Percentiles rank a stretch among this genome's conserved stretches.
phyloP scores from a whole-genome alignment of 129 eudicot genomes.

The Chrysanthemum makinoi region DNA sequence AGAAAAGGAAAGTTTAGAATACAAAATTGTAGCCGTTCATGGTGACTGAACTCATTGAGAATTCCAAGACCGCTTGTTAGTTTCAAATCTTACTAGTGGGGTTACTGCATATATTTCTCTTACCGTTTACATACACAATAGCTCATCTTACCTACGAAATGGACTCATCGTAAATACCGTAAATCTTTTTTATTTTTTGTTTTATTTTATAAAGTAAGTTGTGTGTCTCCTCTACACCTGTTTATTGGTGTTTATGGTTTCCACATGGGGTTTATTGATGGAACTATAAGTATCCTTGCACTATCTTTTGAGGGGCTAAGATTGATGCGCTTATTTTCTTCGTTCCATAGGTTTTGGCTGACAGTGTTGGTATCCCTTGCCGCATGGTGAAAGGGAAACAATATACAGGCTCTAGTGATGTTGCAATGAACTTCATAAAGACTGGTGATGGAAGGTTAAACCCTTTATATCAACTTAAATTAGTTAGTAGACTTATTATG shows the following conservation, averaged over 20 bases:
- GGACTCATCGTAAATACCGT: too few relatives aligned
- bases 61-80: too few relatives aligned
- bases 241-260: too few relatives aligned
- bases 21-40: not conserved
- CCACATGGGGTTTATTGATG: too few relatives aligned
- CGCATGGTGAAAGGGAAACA: conserved; percentile 89
- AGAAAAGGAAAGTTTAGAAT: not conserved
- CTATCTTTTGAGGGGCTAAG: not conserved
- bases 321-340: not conserved
- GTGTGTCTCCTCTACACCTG: too few relatives aligned
- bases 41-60: not conserved
- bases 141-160: too few relatives aligned
- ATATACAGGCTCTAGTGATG: conserved; percentile 73
- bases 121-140: too few relatives aligned
- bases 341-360: conserved; percentile 75
- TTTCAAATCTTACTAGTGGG: too few relatives aligned
- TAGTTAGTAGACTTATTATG: conserved; percentile 3
- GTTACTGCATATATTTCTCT: too few relatives aligned
- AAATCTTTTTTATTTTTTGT: too few relatives aligned
- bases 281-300: not conserved
- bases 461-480: conserved; percentile 2
- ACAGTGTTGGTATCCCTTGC: conserved; percentile 84
- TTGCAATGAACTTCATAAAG: conserved; percentile 74
- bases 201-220: too few relatives aligned
- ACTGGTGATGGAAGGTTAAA: conserved; percentile 70